These are phyloP conservation scores for Limonomyces culmigenus DNA, from an alignment of 1,284 basidiomycete genomes.

Conservation along the genomic window DNA sequence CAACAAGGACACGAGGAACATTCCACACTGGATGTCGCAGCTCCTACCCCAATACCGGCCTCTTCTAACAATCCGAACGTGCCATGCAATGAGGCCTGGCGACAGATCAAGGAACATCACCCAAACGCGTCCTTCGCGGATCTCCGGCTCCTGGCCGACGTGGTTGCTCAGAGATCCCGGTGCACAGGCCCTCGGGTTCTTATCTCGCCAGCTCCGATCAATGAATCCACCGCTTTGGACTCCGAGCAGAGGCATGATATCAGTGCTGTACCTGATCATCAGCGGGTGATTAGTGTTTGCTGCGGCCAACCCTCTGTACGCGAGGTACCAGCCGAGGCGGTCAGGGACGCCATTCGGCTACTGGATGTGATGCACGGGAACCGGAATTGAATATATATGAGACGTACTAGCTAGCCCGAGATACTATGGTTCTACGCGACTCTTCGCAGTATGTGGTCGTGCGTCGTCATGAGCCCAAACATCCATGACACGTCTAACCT, in stretches of 20 bases:
- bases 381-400: no score
- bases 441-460: no score
- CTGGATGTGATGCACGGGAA: constrained; percentile 39
- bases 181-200: constrained; percentile 60
- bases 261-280: constrained; percentile 27
- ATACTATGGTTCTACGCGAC: no score
- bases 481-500: no score
- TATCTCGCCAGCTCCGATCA: constrained; percentile 43
- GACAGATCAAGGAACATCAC: constrained; percentile 72
- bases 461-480: no score
- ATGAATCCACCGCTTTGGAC: no score
- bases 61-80: constrained; percentile 20
- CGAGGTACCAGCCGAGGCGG: constrained; percentile 63
- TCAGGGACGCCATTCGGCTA: constrained; percentile 61
- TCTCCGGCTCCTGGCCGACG: constrained; percentile 68
- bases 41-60: constrained; percentile 3
- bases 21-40: not conserved
- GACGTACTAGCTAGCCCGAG: no score
- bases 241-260: no score
- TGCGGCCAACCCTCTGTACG: constrained; percentile 45
- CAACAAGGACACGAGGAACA: constrained; percentile 1
- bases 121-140: constrained; percentile 77
- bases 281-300: constrained; percentile 36
- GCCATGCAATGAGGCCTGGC: constrained; percentile 74
- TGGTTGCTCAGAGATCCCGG: constrained; percentile 69